Evolutionary conservation across 2,329 filamentous ascomycete species (phyloP).

Genomic region (Bisporella sp.): DNA sequence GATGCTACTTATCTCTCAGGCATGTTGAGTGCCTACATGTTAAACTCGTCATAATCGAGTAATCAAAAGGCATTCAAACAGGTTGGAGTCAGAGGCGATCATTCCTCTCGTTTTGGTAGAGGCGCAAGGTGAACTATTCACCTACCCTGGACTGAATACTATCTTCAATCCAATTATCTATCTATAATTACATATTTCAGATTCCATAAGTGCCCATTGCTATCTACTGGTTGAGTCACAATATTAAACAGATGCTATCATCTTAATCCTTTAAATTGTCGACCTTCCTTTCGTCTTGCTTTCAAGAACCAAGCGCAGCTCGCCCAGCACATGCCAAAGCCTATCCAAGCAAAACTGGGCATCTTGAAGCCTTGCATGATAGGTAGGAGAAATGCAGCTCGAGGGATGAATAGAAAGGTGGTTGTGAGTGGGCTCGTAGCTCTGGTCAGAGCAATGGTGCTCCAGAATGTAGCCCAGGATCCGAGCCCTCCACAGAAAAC

Average conservation of each 20-base stretch:
- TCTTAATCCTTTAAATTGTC: conserved; percentile 17
- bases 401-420: conserved; percentile 41
- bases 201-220: no score
- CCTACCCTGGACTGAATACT: no score
- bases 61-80: no score
- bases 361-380: conserved; percentile 40
- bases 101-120: no score
- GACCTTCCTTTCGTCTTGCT: conserved; percentile 33
- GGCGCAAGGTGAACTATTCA: no score
- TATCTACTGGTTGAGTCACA: no score
- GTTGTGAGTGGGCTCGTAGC: conserved; percentile 43
- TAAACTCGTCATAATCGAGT: no score
- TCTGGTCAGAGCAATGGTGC: conserved; percentile 40
- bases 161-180: no score
- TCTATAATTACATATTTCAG: no score
- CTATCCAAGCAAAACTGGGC: conserved; percentile 44
- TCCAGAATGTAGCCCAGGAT: conserved; percentile 39
- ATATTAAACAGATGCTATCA: conserved; percentile 2
- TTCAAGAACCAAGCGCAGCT: conserved; percentile 42
- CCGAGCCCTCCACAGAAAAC: conserved; percentile 40
- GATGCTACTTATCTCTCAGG: no score
- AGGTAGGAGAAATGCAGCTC: conserved; percentile 40
- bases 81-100: no score
- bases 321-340: conserved; percentile 41
- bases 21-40: no score